phyloP scores from a whole-genome alignment of 257 asterid species.

The Solanum habrochaites region DNA sequence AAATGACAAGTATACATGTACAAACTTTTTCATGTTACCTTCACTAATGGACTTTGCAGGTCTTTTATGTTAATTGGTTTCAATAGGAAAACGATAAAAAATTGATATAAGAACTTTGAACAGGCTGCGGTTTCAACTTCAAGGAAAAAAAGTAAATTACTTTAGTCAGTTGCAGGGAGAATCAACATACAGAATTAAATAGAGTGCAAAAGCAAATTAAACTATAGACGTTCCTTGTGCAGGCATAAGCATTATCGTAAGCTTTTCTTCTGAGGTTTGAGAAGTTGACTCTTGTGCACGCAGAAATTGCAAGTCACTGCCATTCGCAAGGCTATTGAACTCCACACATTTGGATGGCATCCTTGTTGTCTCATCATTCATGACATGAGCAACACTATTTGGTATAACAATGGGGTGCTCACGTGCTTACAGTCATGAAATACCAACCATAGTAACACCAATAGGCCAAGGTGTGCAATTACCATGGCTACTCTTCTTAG shows the following conservation, averaged over 20 bases:
- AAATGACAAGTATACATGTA: neutral
- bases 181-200: neutral
- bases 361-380: constrained; percentile 96
- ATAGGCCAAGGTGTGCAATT: constrained; percentile 98
- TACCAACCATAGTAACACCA: constrained; percentile 96
- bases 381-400: constrained; percentile 85
- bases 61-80: too few species aligned
- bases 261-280: neutral
- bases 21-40: neutral
- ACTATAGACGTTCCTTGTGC: neutral
- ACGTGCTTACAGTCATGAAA: constrained; percentile 92
- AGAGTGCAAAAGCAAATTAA: neutral
- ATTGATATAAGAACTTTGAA: neutral
- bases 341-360: constrained; percentile 29
- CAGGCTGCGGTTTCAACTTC: neutral
- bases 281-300: neutral
- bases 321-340: neutral
- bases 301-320: neutral
- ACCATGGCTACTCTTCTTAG: constrained; percentile 61
- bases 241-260: neutral
- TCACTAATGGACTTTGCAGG: neutral
- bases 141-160: neutral
- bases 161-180: neutral
- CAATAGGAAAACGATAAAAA: neutral
- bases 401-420: constrained; percentile 78